These are phyloP conservation scores for Naegleria lovaniensis DNA, from an alignment of 208 protist species.

Conservation along the genomic window DNA sequence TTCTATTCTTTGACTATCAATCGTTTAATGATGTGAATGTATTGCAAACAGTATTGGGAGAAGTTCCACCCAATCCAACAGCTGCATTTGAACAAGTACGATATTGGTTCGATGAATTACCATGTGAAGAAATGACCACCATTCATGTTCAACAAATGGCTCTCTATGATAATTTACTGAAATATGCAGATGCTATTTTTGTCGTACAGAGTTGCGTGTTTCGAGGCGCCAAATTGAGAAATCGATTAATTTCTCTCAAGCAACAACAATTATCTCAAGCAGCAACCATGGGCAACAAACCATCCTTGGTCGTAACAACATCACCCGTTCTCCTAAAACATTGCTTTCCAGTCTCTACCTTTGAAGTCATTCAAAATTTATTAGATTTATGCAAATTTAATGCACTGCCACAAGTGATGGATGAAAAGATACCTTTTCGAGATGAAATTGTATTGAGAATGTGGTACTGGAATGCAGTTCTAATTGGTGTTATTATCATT, in stretches of 20 bases:
- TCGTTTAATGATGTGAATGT: not conserved
- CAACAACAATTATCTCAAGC: not conserved
- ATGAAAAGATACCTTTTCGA: not conserved
- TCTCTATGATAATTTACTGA: not conserved
- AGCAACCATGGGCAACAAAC: too few relatives aligned
- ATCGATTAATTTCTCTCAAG: not conserved
- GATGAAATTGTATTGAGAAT: not conserved
- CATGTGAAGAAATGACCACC: not conserved
- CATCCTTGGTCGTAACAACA: too few relatives aligned
- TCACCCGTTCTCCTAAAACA: not conserved
- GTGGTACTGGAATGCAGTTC: not conserved
- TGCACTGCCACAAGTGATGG: not conserved
- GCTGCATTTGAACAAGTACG: not conserved
- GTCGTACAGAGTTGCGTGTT: not conserved
- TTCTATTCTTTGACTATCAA: not conserved
- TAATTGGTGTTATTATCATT: not conserved
- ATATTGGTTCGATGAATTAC: conserved; percentile 3
- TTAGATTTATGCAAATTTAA: not conserved
- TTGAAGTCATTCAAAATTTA: not conserved
- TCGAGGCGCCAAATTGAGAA: not conserved
- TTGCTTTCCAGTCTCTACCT: not conserved
- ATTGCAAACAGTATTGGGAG: not conserved
- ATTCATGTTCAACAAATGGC: not conserved
- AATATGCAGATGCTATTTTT: not conserved
- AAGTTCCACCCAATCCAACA: not conserved